Conservation (phyloP, 2,329 filamentous ascomycete species). For the Diaporthe destruens region DNA sequence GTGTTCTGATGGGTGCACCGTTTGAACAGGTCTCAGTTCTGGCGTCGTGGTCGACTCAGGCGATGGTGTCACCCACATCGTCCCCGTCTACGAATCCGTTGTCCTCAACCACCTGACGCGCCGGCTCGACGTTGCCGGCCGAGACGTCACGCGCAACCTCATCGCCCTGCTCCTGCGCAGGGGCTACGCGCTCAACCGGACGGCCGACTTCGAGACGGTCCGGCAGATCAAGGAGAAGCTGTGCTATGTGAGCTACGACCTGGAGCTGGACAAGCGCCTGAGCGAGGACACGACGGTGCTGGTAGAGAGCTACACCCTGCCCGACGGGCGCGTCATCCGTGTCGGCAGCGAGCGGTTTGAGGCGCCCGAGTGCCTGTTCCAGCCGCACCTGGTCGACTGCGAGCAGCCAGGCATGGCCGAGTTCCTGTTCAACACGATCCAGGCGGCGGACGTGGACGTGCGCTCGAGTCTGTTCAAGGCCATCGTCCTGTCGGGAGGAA, state of each 20-base stretch:
- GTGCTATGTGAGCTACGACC: constrained; percentile 98
- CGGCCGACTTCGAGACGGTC: constrained; percentile 98
- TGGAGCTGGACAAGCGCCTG: constrained; percentile 94
- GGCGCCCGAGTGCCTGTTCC: constrained; percentile 97
- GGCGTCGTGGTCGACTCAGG: constrained; percentile 99
- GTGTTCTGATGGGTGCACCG: constrained; percentile 6
- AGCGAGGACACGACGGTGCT: constrained; percentile 97
- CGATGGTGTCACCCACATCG: constrained; percentile 98
- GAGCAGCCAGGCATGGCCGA: constrained; percentile 97
- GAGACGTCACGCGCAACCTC: constrained; percentile 97
- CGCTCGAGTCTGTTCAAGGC: constrained; percentile 95
- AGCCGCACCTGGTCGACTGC: constrained; percentile 96
- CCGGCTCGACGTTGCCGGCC: constrained; percentile 92
- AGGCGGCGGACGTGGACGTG: constrained; percentile 94
- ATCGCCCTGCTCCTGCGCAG: constrained; percentile 94
- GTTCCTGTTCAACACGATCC: constrained; percentile 98
- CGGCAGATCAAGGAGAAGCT: constrained; percentile 99
- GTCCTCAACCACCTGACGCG: constrained; percentile 97
- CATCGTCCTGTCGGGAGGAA: constrained; percentile 94
- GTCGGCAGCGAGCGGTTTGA: constrained; percentile 98
- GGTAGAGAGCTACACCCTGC: constrained; percentile 97
- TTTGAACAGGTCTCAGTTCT: constrained; percentile 77
- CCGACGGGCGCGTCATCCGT: constrained; percentile 94
- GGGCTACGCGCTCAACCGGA: constrained; percentile 97
- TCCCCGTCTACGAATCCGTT: constrained; percentile 97